Base-by-base conservation (phyloP, 1,284 basidiomycete species). In the Melampsora americana region DNA sequence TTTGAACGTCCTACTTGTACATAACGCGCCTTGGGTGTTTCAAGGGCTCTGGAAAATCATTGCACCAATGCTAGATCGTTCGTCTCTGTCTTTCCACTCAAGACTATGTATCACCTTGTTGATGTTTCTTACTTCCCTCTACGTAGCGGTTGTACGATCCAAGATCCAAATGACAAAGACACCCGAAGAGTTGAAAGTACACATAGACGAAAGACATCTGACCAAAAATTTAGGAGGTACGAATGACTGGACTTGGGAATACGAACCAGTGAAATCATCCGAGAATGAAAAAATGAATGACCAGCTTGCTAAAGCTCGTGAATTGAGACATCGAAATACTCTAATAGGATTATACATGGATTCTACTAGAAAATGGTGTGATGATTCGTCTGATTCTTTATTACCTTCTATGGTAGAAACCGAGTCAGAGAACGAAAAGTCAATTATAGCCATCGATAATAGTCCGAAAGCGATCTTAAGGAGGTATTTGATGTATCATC, bases 21-120 rank as follows among this genome's bases (percentile, higher is more conserved):
- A 75, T 50, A 75, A 75, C 32, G 62, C 72, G 14, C 72, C 72
- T 14, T 75, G 72, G 72, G 66, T 75, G 35, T 75, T 75, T 42
- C 72, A 75, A 30, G 72, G 72, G 11, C 28, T 75, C 11, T 75
- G 72, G 72, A 75, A 75, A 44, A 62, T 75, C 5, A 67, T 75
- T 26, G 53, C 72, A 12, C 72, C 72, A 9, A 75, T 75, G 72
- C 48, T 75, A 48, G 72, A 75, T 62, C 72, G 72, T 75, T n/a
- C 48, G 66, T 62, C 18, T 20, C 16, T 30, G 7, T n/a, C 23
- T 32, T 62, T 62, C 16, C 1, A 62, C 1, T 30, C 32, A 30
- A 1, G 1, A 28, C 26, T 6, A 28, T n/a, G n/a, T 56, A 4
- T 11, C n/a, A 6, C n/a, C 20, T 7, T n/a, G 1, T 2, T 56